Percentiles rank a stretch among this genome's conserved stretches.
These are phyloP conservation scores for Camillea tinctor DNA, from an alignment of 2,329 filamentous ascomycete genomes.

Conservation along the genomic window DNA sequence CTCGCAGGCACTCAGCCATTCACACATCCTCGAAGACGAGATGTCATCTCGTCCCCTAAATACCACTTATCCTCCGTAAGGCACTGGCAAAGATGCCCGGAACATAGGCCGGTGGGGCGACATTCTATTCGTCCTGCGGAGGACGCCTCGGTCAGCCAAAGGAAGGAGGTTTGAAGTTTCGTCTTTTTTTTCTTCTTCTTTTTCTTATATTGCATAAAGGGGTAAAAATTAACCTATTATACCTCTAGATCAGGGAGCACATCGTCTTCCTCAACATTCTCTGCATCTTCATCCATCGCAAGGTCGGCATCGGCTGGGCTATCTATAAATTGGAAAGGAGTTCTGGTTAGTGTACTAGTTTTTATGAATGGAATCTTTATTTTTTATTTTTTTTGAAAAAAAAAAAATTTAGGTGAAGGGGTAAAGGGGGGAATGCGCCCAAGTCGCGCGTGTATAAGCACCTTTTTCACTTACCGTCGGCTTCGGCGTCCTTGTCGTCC, in stretches of 20 bases:
- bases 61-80: conserved; percentile 26
- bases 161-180: too few relatives aligned
- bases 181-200: too few relatives aligned
- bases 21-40: neutral
- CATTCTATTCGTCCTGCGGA: conserved; percentile 33
- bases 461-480: neutral
- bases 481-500: conserved; percentile 16
- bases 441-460: neutral
- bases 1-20: too few relatives aligned
- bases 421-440: neutral
- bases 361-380: too few relatives aligned
- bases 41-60: conserved; percentile 9
- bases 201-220: neutral
- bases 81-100: conserved; percentile 24
- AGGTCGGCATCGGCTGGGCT: conserved; percentile 18
- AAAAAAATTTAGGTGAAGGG: neutral
- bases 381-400: too few relatives aligned
- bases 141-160: conserved; percentile 29
- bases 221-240: conserved; percentile 1
- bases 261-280: conserved; percentile 8
- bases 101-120: conserved; percentile 17
- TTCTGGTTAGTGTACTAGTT: conserved; percentile 2
- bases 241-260: conserved; percentile 21
- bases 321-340: conserved; percentile 5
- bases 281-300: conserved; percentile 20